Evolutionary conservation across 257 asterid genomes (phyloP), one percentile per base, ranked within the genome.

Genomic region (Primulina eburnea): DNA sequence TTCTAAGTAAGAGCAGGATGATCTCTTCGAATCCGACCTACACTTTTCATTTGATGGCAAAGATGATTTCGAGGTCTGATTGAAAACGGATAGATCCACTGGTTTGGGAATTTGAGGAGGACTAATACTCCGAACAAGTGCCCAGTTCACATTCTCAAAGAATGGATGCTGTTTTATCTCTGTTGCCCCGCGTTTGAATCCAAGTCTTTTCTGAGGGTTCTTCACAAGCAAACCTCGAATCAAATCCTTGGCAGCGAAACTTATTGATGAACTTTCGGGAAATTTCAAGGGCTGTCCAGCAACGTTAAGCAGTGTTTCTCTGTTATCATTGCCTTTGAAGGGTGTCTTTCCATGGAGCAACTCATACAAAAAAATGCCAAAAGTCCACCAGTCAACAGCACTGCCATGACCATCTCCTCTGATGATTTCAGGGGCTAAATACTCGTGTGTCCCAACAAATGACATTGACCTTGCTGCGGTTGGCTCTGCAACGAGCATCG

Each of bases 371-470:
- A 90, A 90, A 17, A 92, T 79, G 4, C 98, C 98, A 16, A 88
- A 86, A 0, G 96, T 92, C 98, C 98, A 90, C 98, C 98, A 92
- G 64, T 92, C 98, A n/a, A 90, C 98, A 1, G 97, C 80, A 43
- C 98, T 92, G 52, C 98, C 97, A 57, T 92, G 98, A 26, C 98
- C 97, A n/a, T 92, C 97, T 71, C 98, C 98, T 81, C 95, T 82
- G 21, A 92, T 81, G 18, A 92, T 92, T 62, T 92, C 98, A 0
- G 98, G 98, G 62, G 96, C 93, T 77, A 89, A 79, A 62, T 92
- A 92, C 76, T 93, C 99, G 29, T 90, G 99, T 6, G 97, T 93
- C 68, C 99, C 99, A 0, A 93, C 90, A 71, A 86, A 86, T 26
- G 90, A 86, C 90, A 86, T 86, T n/a, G 90, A 86, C 20, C 90